Percentiles rank a stretch among this genome's conserved stretches.
phyloP scores from a whole-genome alignment of 2,329 filamentous ascomycete species.

The Pseudogymnoascus sp. region DNA sequence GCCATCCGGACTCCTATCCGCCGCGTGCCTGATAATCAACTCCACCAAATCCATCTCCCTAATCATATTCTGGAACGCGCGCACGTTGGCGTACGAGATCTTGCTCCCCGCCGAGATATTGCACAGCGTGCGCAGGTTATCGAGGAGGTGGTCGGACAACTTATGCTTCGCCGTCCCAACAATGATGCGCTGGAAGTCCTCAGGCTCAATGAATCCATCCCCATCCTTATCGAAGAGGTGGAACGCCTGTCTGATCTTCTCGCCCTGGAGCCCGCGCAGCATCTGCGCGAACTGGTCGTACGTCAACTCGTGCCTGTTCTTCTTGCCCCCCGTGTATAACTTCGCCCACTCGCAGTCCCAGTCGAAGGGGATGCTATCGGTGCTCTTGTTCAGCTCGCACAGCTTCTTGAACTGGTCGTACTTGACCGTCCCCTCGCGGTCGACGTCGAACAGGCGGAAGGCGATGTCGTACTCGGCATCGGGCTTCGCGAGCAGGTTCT shows the following conservation, averaged over 20 bases:
- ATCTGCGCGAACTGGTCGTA: constrained; percentile 98
- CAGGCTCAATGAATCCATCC: constrained; percentile 90
- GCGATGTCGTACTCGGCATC: constrained; percentile 99
- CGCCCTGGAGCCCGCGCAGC: constrained; percentile 90
- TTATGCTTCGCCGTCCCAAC: constrained; percentile 89
- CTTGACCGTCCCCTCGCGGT: constrained; percentile 75
- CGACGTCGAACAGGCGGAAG: constrained; percentile 89
- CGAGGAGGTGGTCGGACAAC: constrained; percentile 88
- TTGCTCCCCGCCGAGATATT: constrained; percentile 88
- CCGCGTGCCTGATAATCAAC: constrained; percentile 81
- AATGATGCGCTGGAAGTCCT: constrained; percentile 96
- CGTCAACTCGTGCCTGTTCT: constrained; percentile 81
- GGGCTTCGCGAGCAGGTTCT: constrained; percentile 86
- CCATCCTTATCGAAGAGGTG: constrained; percentile 82
- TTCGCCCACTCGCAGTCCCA: constrained; percentile 97
- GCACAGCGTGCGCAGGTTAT: constrained; percentile 86
- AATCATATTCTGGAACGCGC: constrained; percentile 97
- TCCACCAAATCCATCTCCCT: constrained; percentile 97
- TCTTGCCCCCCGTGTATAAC: constrained; percentile 83
- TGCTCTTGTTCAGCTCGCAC: constrained; percentile 83
- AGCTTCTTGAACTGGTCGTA: constrained; percentile 80
- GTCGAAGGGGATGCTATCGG: constrained; percentile 81
- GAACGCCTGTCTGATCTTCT: constrained; percentile 93
- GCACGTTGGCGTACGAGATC: constrained; percentile 95
- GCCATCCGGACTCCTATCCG: constrained; percentile 73